Percentiles rank a stretch among this genome's conserved stretches.
These are phyloP conservation scores for Physcomitrium patens DNA, from an alignment of 225 moss, liverwort and hornwort genomes.

Conservation along the genomic window DNA sequence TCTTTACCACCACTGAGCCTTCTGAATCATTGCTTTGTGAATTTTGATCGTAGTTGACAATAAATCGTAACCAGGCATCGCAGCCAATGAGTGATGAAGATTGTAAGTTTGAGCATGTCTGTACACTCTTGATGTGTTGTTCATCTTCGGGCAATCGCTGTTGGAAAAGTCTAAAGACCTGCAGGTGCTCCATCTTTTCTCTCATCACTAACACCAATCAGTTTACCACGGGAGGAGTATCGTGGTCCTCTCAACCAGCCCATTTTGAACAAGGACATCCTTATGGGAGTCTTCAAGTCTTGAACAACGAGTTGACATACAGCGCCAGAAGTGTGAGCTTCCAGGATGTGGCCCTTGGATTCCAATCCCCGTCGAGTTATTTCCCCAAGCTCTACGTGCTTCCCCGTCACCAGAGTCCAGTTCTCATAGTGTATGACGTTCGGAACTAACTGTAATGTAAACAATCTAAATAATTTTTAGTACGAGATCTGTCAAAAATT, in stretches of 20 bases:
- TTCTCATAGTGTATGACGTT: constrained; percentile 71
- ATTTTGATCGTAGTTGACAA: background rate
- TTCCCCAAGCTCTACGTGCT: constrained; percentile 46
- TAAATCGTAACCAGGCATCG: background rate
- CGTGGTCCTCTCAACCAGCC: constrained; percentile 15
- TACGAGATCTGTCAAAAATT: background rate
- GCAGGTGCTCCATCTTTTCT: constrained; percentile 88
- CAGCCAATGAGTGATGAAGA: background rate
- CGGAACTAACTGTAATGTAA: constrained; percentile 59
- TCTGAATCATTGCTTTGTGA: background rate
- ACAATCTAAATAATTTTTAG: background rate
- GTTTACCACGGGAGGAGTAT: constrained; percentile 41
- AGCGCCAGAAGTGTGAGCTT: constrained; percentile 29
- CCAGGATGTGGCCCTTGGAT: constrained; percentile 55
- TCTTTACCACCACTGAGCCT: background rate
- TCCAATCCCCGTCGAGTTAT: constrained; percentile 32
- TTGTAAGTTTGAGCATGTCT: background rate
- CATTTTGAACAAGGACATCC: background rate
- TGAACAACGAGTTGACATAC: constrained; percentile 74
- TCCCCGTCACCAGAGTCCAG: constrained; percentile 65
- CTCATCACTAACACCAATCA: constrained; percentile 74
- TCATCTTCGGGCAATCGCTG: background rate
- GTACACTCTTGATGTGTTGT: background rate
- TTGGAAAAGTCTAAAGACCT: constrained; percentile 42
- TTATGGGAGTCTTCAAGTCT: constrained; percentile 39